Base-by-base conservation (phyloP, 148 eudicot genomes). In the Silene uniflora region DNA sequence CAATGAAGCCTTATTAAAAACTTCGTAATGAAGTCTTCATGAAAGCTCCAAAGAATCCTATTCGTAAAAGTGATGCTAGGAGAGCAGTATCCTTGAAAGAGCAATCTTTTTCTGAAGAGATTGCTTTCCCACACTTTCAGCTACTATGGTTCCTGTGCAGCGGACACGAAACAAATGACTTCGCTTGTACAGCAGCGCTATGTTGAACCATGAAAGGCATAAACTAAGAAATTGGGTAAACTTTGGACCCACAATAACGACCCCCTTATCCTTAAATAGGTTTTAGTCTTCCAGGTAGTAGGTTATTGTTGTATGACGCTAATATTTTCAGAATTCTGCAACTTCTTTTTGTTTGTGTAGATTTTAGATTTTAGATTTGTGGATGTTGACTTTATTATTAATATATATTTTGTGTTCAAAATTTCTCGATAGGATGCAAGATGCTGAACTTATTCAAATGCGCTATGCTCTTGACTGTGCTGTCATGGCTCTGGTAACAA, bases 361-460 rank as follows among this genome's bases (percentile, higher is more conserved):
- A 39, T 39, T 39, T 39, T 39, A 39, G 44, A 39, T 39, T 39
- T 39, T 39, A 72, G 71, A 10, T 64, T 11, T 64, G 23, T 32
- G 11, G 62, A 23, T 61, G 23, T 56, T 22, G 7, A n/a, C 29
- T 12, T 73, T 11, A 78, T 25, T 59, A 10, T 17, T 12, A 19
- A 62, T 71, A 6, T 71, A 6, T 3, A 44, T 22, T 67, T 81
- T 24, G 10, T 56, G 63, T 19, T 21, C 23, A 6, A 62, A 69
- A 25, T 75, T 65, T 67, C 4, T 21, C 83, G 62, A 54, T 84
- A 95, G 99, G 91, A 86, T 90, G 86, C 91, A 90, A 83, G 99
- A 95, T 83, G 81, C 88, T 79, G 99, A 92, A 83, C 91, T 95
- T 71, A 85, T 95, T 89, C 96, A 89, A 82, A 90, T 95, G 99